Percentiles rank a stretch among this genome's conserved stretches.
These are phyloP conservation scores for Talaromyces nanjingensis DNA, from an alignment of 495 filamentous ascomycete genomes.

Conservation along the genomic window DNA sequence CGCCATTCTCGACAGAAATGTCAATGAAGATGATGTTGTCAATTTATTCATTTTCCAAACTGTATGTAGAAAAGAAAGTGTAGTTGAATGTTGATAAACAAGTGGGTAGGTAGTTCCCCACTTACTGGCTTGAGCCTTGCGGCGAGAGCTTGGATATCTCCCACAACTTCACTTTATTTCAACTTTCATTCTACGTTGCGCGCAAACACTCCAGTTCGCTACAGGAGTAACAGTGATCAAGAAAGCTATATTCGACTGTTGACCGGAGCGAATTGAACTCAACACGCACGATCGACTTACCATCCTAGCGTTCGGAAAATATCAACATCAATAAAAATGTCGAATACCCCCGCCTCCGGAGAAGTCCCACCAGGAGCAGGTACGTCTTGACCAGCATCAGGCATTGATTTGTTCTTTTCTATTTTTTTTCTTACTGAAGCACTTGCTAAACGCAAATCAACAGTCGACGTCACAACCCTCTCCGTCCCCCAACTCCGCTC, in stretches of 20 bases:
- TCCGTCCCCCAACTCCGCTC: constrained; percentile 48
- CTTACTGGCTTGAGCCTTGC: background rate
- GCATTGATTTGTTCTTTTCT: background rate
- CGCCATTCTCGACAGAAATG: no score
- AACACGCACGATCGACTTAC: background rate
- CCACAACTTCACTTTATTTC: background rate
- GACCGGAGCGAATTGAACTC: background rate
- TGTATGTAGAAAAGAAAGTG: no score
- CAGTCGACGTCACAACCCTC: constrained; percentile 60
- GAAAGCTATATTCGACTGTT: background rate
- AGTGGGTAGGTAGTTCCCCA: background rate
- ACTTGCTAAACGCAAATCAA: background rate
- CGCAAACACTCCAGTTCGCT: background rate
- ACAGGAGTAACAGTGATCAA: background rate
- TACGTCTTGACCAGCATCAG: constrained; percentile 10
- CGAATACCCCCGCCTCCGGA: constrained; percentile 20
- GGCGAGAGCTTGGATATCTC: background rate
- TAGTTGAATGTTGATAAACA: background rate
- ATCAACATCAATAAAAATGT: constrained; percentile 12
- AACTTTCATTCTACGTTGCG: background rate
- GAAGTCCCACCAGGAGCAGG: constrained; percentile 26
- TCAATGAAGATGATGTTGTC: no score
- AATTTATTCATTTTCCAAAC: no score
- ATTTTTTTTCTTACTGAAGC: background rate
- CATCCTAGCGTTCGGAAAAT: background rate